Evolutionary conservation across 148 eudicot species (phyloP).

Genomic region (Cornus suecica): DNA sequence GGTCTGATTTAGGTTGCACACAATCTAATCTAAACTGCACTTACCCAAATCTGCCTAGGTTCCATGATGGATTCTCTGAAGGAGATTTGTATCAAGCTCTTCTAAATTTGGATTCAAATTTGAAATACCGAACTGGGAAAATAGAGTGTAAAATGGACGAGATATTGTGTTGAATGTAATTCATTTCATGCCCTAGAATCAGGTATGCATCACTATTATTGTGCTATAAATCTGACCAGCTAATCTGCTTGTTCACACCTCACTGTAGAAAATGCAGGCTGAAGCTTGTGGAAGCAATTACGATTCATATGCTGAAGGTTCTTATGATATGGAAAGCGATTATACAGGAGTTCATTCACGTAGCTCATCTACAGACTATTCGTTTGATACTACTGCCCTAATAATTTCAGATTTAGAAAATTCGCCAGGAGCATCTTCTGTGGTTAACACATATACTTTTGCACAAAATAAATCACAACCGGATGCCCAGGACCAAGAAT

Average conservation of each 20-base stretch:
- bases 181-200: too few species aligned
- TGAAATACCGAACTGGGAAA: too few species aligned
- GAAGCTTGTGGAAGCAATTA: conserved; percentile 25
- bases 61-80: too few species aligned
- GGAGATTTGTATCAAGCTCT: too few species aligned
- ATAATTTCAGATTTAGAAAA: conserved; percentile 22
- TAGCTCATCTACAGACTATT: conserved; percentile 24
- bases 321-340: conserved; percentile 50
- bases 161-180: too few species aligned
- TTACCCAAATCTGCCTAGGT: too few species aligned
- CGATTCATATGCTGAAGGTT: conserved; percentile 41
- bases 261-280: conserved; percentile 38
- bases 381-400: conserved; percentile 25
- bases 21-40: too few species aligned
- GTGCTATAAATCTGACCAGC: conserved; percentile 4
- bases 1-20: too few species aligned
- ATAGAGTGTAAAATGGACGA: too few species aligned
- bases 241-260: background rate
- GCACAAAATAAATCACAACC: conserved; percentile 5
- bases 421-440: conserved; percentile 25
- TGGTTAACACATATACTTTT: conserved; percentile 9
- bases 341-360: conserved; percentile 26
- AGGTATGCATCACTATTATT: too few species aligned
- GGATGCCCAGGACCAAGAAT: conserved; percentile 6
- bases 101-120: too few species aligned